Conservation (phyloP, 805 yeast genomes). For the Saccharomycopsis malanga region DNA sequence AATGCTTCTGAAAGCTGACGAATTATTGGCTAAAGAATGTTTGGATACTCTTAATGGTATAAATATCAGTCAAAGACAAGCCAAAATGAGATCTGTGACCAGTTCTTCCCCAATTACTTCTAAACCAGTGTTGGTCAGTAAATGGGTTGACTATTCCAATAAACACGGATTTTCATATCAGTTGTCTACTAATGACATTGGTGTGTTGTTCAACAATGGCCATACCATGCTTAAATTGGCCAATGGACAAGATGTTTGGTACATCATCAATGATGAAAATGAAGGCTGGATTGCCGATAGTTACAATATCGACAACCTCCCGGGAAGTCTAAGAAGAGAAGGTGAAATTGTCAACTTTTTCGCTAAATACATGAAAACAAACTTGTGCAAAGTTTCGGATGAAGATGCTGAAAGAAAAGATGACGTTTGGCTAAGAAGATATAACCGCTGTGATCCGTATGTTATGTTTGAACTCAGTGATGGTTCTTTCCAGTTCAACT, state of each 20-base stretch:
- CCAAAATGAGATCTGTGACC: slow-evolving; percentile 31
- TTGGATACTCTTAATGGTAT: slow-evolving; percentile 40
- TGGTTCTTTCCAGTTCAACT: slow-evolving; percentile 90
- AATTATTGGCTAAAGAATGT: slow-evolving; percentile 40
- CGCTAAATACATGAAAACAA: slow-evolving; percentile 86
- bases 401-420: slow-evolving; percentile 44
- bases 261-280: slow-evolving; percentile 42
- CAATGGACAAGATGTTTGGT: slow-evolving; percentile 59
- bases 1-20: slow-evolving; percentile 32
- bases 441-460: slow-evolving; percentile 68
- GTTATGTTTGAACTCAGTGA: slow-evolving; percentile 92
- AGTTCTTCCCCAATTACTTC: slow-evolving; percentile 26
- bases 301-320: slow-evolving; percentile 36
- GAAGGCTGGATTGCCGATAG: slow-evolving; percentile 51
- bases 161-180: slow-evolving; percentile 95
- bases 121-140: slow-evolving; percentile 70
- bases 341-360: slow-evolving; percentile 83
- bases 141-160: slow-evolving; percentile 97
- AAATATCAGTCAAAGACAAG: slow-evolving; percentile 38
- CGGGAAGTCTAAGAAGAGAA: slow-evolving; percentile 53
- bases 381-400: slow-evolving; percentile 71
- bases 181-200: slow-evolving; percentile 80
- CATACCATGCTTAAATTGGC: slow-evolving; percentile 70
- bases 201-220: slow-evolving; percentile 82
- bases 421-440: slow-evolving; percentile 72